These are phyloP conservation scores for Candida verbasci DNA, from an alignment of 805 yeast species.

Conservation along the genomic window DNA sequence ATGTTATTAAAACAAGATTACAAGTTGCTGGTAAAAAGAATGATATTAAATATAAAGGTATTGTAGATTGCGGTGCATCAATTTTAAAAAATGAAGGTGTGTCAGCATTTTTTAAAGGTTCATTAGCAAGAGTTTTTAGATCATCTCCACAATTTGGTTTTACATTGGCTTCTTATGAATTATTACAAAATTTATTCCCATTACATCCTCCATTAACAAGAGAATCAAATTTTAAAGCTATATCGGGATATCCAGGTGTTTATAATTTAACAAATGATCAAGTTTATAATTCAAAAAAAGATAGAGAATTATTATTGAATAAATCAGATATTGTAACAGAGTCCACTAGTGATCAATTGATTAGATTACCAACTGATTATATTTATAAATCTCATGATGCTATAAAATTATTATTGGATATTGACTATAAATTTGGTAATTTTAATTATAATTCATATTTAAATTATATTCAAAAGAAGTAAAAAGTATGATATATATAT, in stretches of 20 bases:
- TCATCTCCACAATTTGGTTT: slow-evolving; percentile 98
- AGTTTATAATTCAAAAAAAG: slow-evolving; percentile 37
- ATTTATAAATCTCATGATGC: slow-evolving; percentile 58
- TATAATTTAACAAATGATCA: slow-evolving; percentile 42
- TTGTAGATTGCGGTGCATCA: slow-evolving; percentile 68
- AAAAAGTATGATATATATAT: not conserved
- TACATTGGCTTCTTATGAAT: slow-evolving; percentile 94
- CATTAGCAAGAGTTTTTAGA: slow-evolving; percentile 88
- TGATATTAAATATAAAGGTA: slow-evolving; percentile 73
- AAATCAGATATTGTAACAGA: slow-evolving; percentile 10
- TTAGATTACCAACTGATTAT: slow-evolving; percentile 39
- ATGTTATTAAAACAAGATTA: slow-evolving; percentile 91
- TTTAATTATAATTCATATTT: slow-evolving; percentile 49
- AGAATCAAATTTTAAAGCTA: slow-evolving; percentile 40
- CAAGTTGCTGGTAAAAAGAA: slow-evolving; percentile 80
- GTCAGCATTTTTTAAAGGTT: slow-evolving; percentile 90
- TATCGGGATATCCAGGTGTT: slow-evolving; percentile 43
- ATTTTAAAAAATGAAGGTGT: slow-evolving; percentile 81
- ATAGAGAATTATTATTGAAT: slow-evolving; percentile 34
- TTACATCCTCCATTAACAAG: slow-evolving; percentile 48
- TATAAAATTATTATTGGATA: slow-evolving; percentile 56
- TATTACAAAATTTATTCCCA: slow-evolving; percentile 77
- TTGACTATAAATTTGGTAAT: slow-evolving; percentile 57
- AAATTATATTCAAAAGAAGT: slow-evolving; percentile 24
- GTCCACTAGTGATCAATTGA: slow-evolving; percentile 23